Conservation (phyloP, 805 yeast genomes). For the Candida sonorensis region DNA sequence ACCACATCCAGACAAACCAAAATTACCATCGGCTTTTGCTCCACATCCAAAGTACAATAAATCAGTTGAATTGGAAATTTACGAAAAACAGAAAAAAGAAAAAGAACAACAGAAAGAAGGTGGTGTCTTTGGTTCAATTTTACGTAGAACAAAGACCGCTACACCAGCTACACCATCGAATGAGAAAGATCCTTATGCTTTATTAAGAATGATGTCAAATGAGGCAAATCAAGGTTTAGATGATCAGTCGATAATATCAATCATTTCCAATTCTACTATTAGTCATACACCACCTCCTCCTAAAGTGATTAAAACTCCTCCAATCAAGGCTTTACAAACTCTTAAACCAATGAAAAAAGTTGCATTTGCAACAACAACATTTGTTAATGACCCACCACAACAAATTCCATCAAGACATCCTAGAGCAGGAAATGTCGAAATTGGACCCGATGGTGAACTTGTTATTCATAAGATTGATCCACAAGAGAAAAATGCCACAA, state of each 20-base stretch:
- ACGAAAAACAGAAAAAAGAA: constrained; percentile 12
- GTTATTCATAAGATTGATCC: constrained; percentile 28
- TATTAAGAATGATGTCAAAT: constrained; percentile 13
- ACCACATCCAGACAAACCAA: constrained; percentile 41
- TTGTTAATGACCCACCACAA: constrained; percentile 82
- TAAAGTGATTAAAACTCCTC: constrained; percentile 21
- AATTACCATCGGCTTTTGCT: constrained; percentile 42
- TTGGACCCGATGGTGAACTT: constrained; percentile 27
- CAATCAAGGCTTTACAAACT: constrained; percentile 20
- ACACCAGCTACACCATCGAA: constrained; percentile 4
- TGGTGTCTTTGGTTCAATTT: constrained; percentile 24
- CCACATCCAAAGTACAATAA: constrained; percentile 22
- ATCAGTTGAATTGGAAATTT: constrained; percentile 19
- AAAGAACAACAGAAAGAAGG: constrained; percentile 10
- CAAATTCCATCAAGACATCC: constrained; percentile 88
- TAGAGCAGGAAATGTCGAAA: constrained; percentile 63
- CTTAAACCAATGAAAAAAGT: constrained; percentile 51
- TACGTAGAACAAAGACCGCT: constrained; percentile 21
- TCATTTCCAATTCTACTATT: constrained; percentile 5
- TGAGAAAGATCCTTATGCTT: constrained; percentile 7
- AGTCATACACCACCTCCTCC: constrained; percentile 25
- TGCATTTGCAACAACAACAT: constrained; percentile 67
- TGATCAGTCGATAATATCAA: constrained; percentile 4
- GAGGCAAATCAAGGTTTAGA: constrained; percentile 9
- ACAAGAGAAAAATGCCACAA: constrained; percentile 29